These are phyloP conservation scores for Thermothielavioides terrestris DNA, from an alignment of 495 filamentous ascomycete species.

Conservation along the genomic window DNA sequence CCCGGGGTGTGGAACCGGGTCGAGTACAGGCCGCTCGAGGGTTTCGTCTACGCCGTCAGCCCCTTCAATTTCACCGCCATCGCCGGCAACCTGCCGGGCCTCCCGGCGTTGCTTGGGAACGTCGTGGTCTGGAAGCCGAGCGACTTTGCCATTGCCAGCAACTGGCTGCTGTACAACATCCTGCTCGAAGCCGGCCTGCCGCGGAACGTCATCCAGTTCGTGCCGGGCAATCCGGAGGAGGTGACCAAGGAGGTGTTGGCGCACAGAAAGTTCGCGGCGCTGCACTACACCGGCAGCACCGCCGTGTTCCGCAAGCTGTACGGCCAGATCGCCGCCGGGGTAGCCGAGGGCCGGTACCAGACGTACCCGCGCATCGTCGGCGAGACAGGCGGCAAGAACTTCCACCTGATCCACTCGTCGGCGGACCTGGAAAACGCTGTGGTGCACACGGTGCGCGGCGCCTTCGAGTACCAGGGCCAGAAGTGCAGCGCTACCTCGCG, in stretches of 20 bases:
- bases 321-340: constrained; percentile 58
- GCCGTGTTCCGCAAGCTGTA: constrained; percentile 72
- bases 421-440: constrained; percentile 71
- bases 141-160: constrained; percentile 65
- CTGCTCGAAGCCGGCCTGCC: constrained; percentile 83
- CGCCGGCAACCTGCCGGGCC: constrained; percentile 65
- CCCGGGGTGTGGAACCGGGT: constrained; percentile 74
- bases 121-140: constrained; percentile 87
- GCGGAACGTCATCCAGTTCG: constrained; percentile 71
- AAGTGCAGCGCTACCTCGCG: constrained; percentile 82
- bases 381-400: constrained; percentile 90
- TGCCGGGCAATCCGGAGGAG: constrained; percentile 66
- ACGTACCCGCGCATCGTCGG: constrained; percentile 75
- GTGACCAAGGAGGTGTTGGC: constrained; percentile 60
- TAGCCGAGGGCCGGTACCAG: constrained; percentile 58
- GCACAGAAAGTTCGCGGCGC: constrained; percentile 62
- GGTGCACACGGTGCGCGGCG: constrained; percentile 71
- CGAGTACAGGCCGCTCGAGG: constrained; percentile 77
- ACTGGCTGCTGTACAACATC: constrained; percentile 69
- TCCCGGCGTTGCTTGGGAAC: constrained; percentile 73
- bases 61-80: constrained; percentile 91
- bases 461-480: constrained; percentile 87
- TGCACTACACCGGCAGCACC: constrained; percentile 78
- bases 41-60: constrained; percentile 78
- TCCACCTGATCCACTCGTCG: constrained; percentile 68